A percentile compares a stretch with the other conserved stretches of the same genome.
Conservation (phyloP, 2,329 filamentous ascomycete species). For the Gaeumannomyces sp. region DNA sequence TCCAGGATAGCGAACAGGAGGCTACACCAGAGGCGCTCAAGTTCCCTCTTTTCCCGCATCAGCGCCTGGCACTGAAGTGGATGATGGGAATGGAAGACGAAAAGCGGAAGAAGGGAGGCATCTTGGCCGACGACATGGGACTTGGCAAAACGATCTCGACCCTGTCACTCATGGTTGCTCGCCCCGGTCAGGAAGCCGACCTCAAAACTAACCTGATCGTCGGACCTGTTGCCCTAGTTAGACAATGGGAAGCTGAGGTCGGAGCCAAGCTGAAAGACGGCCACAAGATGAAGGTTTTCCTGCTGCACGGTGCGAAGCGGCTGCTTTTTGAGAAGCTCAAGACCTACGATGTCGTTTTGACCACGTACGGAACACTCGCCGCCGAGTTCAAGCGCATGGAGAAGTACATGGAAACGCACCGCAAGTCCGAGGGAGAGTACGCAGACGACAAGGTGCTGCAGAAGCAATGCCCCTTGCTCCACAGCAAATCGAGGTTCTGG, state of each 20-base stretch:
- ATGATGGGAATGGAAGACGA: constrained; percentile 68
- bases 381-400: constrained; percentile 60
- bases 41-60: constrained; percentile 70
- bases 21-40: constrained; percentile 64
- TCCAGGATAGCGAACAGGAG: constrained; percentile 55
- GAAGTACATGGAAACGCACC: constrained; percentile 39
- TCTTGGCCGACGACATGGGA: constrained; percentile 77
- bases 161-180: constrained; percentile 66
- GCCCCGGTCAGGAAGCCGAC: constrained; percentile 49
- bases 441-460: constrained; percentile 27
- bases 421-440: constrained; percentile 15
- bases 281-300: constrained; percentile 56
- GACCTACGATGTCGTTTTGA: constrained; percentile 67
- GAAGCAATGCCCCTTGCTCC: constrained; percentile 51
- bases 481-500: constrained; percentile 54
- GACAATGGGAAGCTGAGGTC: constrained; percentile 83
- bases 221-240: constrained; percentile 71
- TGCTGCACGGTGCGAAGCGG: constrained; percentile 61
- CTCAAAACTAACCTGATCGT: constrained; percentile 74
- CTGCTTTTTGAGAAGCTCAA: constrained; percentile 55
- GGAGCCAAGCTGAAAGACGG: constrained; percentile 55
- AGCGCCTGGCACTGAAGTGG: constrained; percentile 72
- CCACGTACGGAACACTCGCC: constrained; percentile 68
- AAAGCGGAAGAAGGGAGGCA: constrained; percentile 64
- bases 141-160: constrained; percentile 81